Percentiles rank a stretch among this genome's conserved stretches.
Evolutionary conservation across 495 filamentous ascomycete genomes (phyloP).

Genomic region (Rhypophila decipiens): DNA sequence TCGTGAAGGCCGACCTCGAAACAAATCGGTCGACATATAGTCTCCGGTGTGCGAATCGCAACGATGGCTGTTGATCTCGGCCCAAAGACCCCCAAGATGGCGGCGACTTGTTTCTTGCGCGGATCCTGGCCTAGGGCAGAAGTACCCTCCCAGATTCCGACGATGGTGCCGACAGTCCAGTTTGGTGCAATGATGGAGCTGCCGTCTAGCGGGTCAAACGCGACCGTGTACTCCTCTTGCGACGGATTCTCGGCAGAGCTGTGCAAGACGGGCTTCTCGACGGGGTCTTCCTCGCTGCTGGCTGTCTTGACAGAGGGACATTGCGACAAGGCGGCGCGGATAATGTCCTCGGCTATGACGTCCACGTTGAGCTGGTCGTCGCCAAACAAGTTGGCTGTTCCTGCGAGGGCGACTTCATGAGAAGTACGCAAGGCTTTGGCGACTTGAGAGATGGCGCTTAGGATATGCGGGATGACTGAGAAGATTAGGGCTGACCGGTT

Average conservation of each 20-base stretch:
- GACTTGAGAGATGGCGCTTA: slow-evolving; percentile 28
- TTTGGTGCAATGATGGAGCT: slow-evolving; percentile 49
- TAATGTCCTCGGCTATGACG: slow-evolving; percentile 38
- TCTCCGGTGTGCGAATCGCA: slow-evolving; percentile 35
- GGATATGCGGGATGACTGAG: slow-evolving; percentile 36
- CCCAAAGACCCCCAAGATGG: slow-evolving; percentile 45
- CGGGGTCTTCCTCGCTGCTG: slow-evolving; percentile 48
- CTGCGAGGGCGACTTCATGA: slow-evolving; percentile 35
- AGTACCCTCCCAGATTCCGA: slow-evolving; percentile 43
- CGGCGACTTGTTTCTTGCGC: slow-evolving; percentile 29
- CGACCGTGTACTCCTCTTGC: slow-evolving; percentile 44
- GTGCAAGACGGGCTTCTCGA: slow-evolving; percentile 25
- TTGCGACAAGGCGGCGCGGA: slow-evolving; percentile 33
- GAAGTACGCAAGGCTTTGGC: slow-evolving; percentile 29
- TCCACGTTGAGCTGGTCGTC: slow-evolving; percentile 54
- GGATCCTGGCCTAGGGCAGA: slow-evolving; percentile 35
- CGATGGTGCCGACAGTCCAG: slow-evolving; percentile 48
- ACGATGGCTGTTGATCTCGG: slow-evolving; percentile 45
- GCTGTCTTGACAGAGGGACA: slow-evolving; percentile 39
- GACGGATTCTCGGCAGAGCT: neutral
- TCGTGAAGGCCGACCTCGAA: slow-evolving; percentile 38
- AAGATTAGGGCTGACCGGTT: slow-evolving; percentile 10
- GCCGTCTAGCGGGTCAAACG: slow-evolving; percentile 50
- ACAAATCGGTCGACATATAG: slow-evolving; percentile 19
- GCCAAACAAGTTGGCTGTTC: slow-evolving; percentile 44